Percentiles rank a stretch among this genome's conserved stretches.
Evolutionary conservation across 2,329 filamentous ascomycete species (phyloP).

Genomic region (Sporothrix luriei): DNA sequence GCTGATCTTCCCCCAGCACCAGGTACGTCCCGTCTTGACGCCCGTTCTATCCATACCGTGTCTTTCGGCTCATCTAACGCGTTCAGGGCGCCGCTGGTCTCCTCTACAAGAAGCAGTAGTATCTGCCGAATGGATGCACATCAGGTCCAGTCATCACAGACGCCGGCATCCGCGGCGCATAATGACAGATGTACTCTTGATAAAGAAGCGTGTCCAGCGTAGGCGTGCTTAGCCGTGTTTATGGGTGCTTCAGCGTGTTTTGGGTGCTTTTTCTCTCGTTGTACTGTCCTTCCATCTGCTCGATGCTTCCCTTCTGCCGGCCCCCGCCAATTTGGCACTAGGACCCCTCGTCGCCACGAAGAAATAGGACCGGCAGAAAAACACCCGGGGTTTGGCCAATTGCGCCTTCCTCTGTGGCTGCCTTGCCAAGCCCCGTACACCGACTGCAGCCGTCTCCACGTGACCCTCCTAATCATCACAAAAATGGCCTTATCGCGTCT

Average conservation of each 20-base stretch:
- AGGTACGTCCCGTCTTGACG: slow-evolving; percentile 51
- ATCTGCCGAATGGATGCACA: not conserved
- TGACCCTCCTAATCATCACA: not conserved
- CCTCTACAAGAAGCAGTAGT: slow-evolving; percentile 31
- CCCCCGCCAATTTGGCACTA: slow-evolving; percentile 14
- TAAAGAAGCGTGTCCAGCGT: not conserved
- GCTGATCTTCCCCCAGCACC: slow-evolving; percentile 84
- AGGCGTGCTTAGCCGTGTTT: not conserved
- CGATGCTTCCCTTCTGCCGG: not conserved
- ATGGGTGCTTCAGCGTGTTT: not conserved
- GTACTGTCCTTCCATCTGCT: not conserved
- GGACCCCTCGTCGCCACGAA: slow-evolving; percentile 24
- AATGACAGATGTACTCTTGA: slow-evolving; percentile 17
- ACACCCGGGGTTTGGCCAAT: slow-evolving; percentile 26
- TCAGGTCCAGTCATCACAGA: slow-evolving; percentile 20
- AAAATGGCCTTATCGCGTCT: slow-evolving; percentile 29
- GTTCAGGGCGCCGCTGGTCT: slow-evolving; percentile 31
- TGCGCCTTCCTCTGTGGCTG: slow-evolving; percentile 2
- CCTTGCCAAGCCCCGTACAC: slow-evolving; percentile 21
- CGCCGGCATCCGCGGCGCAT: slow-evolving; percentile 7
- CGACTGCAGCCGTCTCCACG: slow-evolving; percentile 20
- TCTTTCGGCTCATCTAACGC: slow-evolving; percentile 9
- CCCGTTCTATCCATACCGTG: not conserved
- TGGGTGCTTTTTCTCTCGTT: not conserved
- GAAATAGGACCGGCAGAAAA: slow-evolving; percentile 34